These are phyloP conservation scores for Entonaema liquescens DNA, from an alignment of 495 filamentous ascomycete genomes.

Conservation along the genomic window DNA sequence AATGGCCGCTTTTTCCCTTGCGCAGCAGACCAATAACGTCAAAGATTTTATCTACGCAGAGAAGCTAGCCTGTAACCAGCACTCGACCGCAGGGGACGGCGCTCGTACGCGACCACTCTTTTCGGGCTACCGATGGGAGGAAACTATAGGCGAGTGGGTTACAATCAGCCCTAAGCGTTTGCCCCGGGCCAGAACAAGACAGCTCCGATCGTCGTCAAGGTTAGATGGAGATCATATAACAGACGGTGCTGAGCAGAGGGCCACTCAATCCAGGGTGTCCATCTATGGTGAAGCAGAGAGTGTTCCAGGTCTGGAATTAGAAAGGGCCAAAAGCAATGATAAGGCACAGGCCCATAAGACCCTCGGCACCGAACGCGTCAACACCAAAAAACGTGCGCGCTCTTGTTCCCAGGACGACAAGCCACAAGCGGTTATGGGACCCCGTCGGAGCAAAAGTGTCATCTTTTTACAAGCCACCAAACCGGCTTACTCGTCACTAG, in stretches of 20 bases:
- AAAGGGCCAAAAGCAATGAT: conserved; percentile 8
- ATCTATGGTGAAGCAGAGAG: conserved; percentile 27
- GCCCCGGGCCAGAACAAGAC: conserved; percentile 11
- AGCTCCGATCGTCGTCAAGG: conserved; percentile 27
- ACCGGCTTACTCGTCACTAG: neutral
- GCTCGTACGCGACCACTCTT: conserved; percentile 37
- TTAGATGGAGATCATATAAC: conserved; percentile 13
- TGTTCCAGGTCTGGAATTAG: conserved; percentile 33
- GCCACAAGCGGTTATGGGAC: conserved; percentile 8
- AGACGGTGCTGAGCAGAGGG: neutral
- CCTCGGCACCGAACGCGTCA: conserved; percentile 14
- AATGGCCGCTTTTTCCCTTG: conserved; percentile 50
- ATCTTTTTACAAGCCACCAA: neutral
- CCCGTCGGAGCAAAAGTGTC: conserved; percentile 3
- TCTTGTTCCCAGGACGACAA: conserved; percentile 20
- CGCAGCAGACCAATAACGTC: conserved; percentile 53
- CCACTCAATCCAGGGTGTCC: conserved; percentile 22
- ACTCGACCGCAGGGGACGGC: conserved; percentile 10
- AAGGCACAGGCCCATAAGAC: conserved; percentile 8
- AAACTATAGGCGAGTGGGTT: conserved; percentile 65
- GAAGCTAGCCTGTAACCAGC: conserved; percentile 37
- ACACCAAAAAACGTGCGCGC: conserved; percentile 38
- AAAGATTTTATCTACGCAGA: conserved; percentile 56
- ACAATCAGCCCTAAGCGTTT: conserved; percentile 46
- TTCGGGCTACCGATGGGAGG: conserved; percentile 59